A percentile compares a stretch with the other conserved stretches of the same genome.
phyloP scores from a whole-genome alignment of 768 basidiomycete species.

The Mycena leptocephala region DNA sequence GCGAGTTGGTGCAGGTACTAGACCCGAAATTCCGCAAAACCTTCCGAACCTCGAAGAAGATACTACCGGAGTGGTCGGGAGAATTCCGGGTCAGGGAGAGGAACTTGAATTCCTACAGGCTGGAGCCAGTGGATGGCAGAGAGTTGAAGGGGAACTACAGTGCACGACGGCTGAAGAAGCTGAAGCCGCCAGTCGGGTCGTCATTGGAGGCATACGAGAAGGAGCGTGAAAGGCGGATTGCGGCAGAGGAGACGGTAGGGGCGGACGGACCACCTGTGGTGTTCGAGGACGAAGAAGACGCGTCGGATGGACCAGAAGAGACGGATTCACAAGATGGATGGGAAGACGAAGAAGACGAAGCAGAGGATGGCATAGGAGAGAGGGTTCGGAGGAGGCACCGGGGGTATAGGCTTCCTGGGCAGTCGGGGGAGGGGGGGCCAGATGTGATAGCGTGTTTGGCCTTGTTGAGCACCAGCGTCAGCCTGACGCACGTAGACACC shows the following conservation, averaged over 20 bases:
- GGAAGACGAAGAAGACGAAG: neutral
- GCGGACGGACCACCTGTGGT: neutral
- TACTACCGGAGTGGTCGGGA: constrained; percentile 8
- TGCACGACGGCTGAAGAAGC: neutral
- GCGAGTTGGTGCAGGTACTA: constrained; percentile 33
- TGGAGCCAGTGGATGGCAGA: constrained; percentile 3
- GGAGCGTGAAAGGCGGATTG: neutral
- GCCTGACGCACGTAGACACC: too few species aligned
- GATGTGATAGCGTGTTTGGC: too few species aligned
- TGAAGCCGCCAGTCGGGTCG: neutral
- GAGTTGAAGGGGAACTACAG: neutral
- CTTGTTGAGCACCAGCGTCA: too few species aligned
- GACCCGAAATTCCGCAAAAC: constrained; percentile 15
- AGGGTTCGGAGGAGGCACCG: neutral
- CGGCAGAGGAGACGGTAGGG: neutral
- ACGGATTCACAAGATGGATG: neutral
- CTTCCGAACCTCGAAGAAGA: constrained; percentile 11
- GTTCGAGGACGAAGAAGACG: too few species aligned
- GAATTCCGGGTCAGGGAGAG: constrained; percentile 7
- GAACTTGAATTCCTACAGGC: neutral
- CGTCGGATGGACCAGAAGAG: neutral
- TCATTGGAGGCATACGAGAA: neutral
- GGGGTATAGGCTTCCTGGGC: constrained; percentile 9
- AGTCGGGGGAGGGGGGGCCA: neutral
- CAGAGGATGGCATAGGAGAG: neutral